phyloP scores from a whole-genome alignment of 1,284 basidiomycete genomes.

The Polyporus tsugae region DNA sequence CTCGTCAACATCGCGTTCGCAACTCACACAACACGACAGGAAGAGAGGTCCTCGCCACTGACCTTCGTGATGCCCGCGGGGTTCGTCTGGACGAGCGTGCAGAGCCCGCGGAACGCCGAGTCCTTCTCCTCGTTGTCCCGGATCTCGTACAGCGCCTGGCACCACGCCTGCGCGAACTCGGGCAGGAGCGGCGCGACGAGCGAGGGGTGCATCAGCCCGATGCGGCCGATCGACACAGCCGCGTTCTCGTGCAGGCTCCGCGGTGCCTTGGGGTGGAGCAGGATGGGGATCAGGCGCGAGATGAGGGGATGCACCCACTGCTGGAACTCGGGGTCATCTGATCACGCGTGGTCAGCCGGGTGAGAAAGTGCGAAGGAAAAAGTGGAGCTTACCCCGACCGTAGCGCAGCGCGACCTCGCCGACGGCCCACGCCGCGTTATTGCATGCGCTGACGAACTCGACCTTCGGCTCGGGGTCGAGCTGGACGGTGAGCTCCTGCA shows the following conservation, averaged over 20 bases:
- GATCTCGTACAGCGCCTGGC: slow-evolving; percentile 97
- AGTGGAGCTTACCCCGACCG: slow-evolving; percentile 64
- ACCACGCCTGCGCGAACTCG: slow-evolving; percentile 96
- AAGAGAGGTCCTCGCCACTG: slow-evolving; percentile 8
- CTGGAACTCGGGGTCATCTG: slow-evolving; percentile 84
- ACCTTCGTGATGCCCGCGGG: slow-evolving; percentile 91
- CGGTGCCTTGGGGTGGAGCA: slow-evolving; percentile 91
- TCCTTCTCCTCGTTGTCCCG: slow-evolving; percentile 99
- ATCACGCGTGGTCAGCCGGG: slow-evolving; percentile 23
- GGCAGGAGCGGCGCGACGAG: slow-evolving; percentile 91
- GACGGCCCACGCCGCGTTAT: slow-evolving; percentile 99
- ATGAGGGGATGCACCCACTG: slow-evolving; percentile 92
- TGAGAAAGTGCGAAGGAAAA: slow-evolving; percentile 10
- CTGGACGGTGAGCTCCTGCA: slow-evolving; percentile 90
- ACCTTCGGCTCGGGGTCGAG: slow-evolving; percentile 91
- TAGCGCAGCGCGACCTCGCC: slow-evolving; percentile 96
- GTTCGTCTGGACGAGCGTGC: slow-evolving; percentile 94
- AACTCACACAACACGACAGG: background rate
- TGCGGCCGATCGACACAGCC: slow-evolving; percentile 97
- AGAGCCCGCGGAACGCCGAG: slow-evolving; percentile 98
- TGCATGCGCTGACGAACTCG: slow-evolving; percentile 96
- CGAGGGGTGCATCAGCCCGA: slow-evolving; percentile 91
- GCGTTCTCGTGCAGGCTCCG: slow-evolving; percentile 97
- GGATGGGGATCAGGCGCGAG: slow-evolving; percentile 89
- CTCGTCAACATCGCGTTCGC: slow-evolving; percentile 13